A percentile compares a stretch with the other conserved stretches of the same genome.
phyloP scores from a whole-genome alignment of 2,329 filamentous ascomycete genomes.

The Alternaria sp. region DNA sequence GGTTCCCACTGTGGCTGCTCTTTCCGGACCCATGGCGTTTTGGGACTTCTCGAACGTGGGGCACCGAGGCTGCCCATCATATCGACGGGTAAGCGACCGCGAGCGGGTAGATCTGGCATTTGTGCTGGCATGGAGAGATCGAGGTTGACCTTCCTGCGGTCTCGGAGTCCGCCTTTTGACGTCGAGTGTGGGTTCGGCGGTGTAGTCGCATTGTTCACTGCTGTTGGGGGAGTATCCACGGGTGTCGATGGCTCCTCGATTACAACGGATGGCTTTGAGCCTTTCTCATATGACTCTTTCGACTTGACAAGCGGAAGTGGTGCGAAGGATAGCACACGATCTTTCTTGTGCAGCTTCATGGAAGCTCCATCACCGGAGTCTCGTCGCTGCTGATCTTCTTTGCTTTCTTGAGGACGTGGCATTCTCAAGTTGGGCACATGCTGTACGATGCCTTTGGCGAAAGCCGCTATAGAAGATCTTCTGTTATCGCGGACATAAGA shows the following conservation, averaged over 20 bases:
- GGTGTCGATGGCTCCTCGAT: constrained; percentile 2
- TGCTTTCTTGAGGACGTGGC: constrained; percentile 17
- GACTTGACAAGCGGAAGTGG: constrained; percentile 5
- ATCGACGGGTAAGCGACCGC: constrained; percentile 19
- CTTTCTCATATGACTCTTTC: constrained; percentile 1
- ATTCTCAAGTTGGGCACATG: constrained; percentile 37
- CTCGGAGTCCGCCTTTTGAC: constrained; percentile 32
- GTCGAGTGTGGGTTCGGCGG: not conserved
- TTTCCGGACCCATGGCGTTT: constrained; percentile 32
- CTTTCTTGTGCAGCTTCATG: constrained; percentile 13
- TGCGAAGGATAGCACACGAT: constrained; percentile 20
- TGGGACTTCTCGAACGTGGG: constrained; percentile 39
- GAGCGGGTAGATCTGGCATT: constrained; percentile 32
- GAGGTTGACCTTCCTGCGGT: constrained; percentile 40
- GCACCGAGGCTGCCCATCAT: constrained; percentile 28
- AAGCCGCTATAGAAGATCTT: constrained; percentile 34
- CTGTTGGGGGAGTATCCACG: not conserved
- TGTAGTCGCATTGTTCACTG: not conserved
- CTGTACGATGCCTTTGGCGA: constrained; percentile 35
- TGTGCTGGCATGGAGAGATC: constrained; percentile 38
- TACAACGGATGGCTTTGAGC: constrained; percentile 5
- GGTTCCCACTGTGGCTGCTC: constrained; percentile 24
- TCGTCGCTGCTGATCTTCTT: constrained; percentile 4
- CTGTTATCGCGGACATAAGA: constrained; percentile 20
- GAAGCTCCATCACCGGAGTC: constrained; percentile 3